Evolutionary conservation across 2,329 filamentous ascomycete species (phyloP), one percentile per base, ranked within the genome.

Genomic region (Stromatinia cepivora): DNA sequence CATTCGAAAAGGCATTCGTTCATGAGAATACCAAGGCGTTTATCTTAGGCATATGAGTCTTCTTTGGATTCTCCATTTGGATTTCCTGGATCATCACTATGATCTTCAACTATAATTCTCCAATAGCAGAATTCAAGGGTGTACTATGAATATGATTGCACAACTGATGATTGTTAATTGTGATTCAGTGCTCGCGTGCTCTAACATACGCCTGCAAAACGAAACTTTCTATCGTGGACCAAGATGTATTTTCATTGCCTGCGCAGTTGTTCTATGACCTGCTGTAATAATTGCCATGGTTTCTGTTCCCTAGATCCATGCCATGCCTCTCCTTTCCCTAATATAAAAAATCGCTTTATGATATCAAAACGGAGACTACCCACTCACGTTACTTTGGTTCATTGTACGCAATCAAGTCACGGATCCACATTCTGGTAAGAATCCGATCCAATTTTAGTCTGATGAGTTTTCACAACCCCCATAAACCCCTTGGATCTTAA

Each of bases 1-100:
- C 15, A 39, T 63, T 52, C 31, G 31, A 50, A 46, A 63, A 52
- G 59, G 31, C 31, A 52, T 50, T 52, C 28, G 10, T 52, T 52
- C 61, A 63, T 50, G 61, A 63, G 48, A 52, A 52, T 63, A 63
- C 61, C 61, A 52, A 31, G 61, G 61, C 61, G 61, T 63, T 63
- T 63, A 22, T 63, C 61, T 39, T 22, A 25, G 22, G 31, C 46
- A 63, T 48, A 36, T 63, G 46, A 25, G n/a, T 50, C 13, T 63
- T 50, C 59, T 52, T 63, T 63, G 13, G 25, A 52, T 15, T 50
- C 46, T 63, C 31, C 61, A 63, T 52, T 39, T 63, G 46, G 34
- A 39, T 28, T 52, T 63, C 31, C 15, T 52, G n/a, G 31, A 52
- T 63, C 25, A 61, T 48, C 46, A 13, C 25, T 25, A 63, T 52